Percentiles rank a stretch among this genome's conserved stretches.
Evolutionary conservation across 768 basidiomycete species (phyloP).

Genomic region (Lentinula guzmanii): DNA sequence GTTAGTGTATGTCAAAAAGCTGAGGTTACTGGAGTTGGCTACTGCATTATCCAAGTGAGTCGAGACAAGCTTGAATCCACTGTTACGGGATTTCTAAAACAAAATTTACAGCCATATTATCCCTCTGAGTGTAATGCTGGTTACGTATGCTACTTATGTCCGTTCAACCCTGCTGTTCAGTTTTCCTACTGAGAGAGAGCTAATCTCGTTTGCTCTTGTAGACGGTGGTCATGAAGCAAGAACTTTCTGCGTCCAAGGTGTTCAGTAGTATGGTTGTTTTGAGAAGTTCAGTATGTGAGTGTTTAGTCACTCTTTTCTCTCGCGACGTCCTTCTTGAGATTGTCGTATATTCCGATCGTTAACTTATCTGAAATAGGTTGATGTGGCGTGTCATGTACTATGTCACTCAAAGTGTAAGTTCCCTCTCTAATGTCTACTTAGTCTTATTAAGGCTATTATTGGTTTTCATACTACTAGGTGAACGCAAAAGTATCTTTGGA

Average conservation of each 20-base stretch:
- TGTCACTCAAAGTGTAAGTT: neutral
- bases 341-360: neutral
- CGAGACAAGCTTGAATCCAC: neutral
- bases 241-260: conserved; percentile 35
- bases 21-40: conserved; percentile 42
- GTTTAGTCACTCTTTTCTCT: neutral
- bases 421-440: neutral
- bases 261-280: conserved; percentile 53
- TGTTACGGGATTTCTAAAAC: neutral
- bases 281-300: conserved; percentile 26
- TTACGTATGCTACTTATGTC: conserved; percentile 42
- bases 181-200: too few relatives aligned
- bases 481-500: conserved; percentile 60
- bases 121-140: conserved; percentile 60
- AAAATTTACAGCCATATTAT: conserved; percentile 39
- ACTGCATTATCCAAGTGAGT: conserved; percentile 37
- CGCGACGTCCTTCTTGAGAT: neutral
- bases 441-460: neutral
- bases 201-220: conserved; percentile 1
- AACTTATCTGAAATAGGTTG: neutral
- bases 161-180: neutral
- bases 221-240: conserved; percentile 35
- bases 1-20: conserved; percentile 44
- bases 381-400: neutral
- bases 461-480: conserved; percentile 8